Percentiles rank a stretch among this genome's conserved stretches.
Conservation (phyloP, 306 rosid species). For the Prunus mongolica region DNA sequence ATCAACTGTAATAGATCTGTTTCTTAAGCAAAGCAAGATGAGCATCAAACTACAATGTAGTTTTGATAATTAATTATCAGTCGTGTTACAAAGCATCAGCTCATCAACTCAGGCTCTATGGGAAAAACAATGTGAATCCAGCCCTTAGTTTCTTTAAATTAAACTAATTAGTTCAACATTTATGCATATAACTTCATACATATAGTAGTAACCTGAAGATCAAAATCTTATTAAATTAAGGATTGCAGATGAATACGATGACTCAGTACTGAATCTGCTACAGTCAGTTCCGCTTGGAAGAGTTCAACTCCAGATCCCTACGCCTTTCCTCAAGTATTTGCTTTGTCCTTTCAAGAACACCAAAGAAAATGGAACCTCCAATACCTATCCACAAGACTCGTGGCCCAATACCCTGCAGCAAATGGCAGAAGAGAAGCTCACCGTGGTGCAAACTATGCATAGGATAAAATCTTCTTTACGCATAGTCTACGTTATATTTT, state of each 20-base stretch:
- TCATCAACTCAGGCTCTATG: neutral
- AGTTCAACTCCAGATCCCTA: neutral
- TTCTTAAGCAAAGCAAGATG: no score
- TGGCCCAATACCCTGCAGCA: slow-evolving; percentile 63
- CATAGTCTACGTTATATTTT: neutral
- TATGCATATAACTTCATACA: no score
- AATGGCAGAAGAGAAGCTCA: neutral
- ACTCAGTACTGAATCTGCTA: neutral
- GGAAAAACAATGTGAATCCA: neutral
- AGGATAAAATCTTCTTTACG: neutral
- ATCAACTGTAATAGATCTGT: no score
- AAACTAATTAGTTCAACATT: neutral
- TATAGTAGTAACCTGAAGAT: neutral
- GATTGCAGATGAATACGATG: neutral
- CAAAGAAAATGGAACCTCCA: slow-evolving; percentile 80
- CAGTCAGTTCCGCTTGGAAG: neutral
- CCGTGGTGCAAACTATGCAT: neutral
- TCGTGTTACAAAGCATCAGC: neutral
- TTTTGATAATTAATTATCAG: no score
- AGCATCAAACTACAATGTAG: no score
- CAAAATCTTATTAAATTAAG: neutral
- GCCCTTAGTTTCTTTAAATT: no score
- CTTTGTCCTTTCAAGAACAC: slow-evolving; percentile 74
- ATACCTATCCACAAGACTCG: slow-evolving; percentile 80
- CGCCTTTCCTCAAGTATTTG: slow-evolving; percentile 48